Evolutionary conservation across 257 asterid genomes (phyloP), one percentile per base, ranked within the genome.

Genomic region (Sherardia arvensis): DNA sequence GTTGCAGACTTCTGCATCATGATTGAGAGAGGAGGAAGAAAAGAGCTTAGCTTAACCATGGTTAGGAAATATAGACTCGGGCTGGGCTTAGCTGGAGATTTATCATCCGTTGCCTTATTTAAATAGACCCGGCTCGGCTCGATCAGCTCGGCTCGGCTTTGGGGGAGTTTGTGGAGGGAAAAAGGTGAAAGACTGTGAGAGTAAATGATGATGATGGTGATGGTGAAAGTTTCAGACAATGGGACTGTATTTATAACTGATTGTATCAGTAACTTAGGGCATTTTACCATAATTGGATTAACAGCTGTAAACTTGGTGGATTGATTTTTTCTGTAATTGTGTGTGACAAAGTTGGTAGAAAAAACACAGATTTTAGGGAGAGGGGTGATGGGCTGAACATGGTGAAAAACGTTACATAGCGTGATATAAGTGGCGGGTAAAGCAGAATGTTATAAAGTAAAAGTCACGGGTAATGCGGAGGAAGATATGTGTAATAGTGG

Each of bases 11-110:
- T 64, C 64, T 67, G 58, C 25, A 59, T 20, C 53, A 61, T 64
- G 33, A 28, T 27, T 64, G 53, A 26, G 20, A 23, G 69, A 57
- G 36, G 14, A 33, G 8, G 38, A 56, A 28, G 61, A 28, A 56
- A 12, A 17, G 11, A 38, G 33, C 14, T 60, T 65, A 65, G 63
- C 68, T 60, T 65, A 71, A 71, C 76, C 49, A 59, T 5, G 47
- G 76, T 59, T 65, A 36, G 27, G 59, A n/a, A n/a, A 51, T 49
- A 48, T 54, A 36, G 59, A 66, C 66, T 59, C 43, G 10, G 51
- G 51, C 21, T 34, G 60, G 53, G 54, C 68, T 61, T 61, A 34
- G 64, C 73, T 53, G 73, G 55, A 69, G 20, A 18, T 29, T 43
- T 15, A 43, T 2, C 20, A 43, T 15, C 20, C 17, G 7, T 43